A percentile compares a stretch with the other conserved stretches of the same genome.
These are phyloP conservation scores for Aureobasidium sp. DNA, from an alignment of 2,329 filamentous ascomycete species.

Conservation along the genomic window DNA sequence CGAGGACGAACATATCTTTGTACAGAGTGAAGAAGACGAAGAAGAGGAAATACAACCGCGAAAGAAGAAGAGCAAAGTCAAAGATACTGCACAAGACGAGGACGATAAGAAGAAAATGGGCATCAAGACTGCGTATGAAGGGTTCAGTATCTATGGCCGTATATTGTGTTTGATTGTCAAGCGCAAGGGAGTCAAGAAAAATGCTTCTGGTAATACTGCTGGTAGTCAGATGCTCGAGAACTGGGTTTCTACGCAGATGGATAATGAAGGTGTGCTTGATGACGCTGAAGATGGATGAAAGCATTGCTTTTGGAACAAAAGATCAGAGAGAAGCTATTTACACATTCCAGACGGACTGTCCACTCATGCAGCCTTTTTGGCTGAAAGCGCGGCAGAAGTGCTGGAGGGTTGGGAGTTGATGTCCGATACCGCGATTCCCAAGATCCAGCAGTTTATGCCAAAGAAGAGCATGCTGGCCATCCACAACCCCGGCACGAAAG, in stretches of 20 bases:
- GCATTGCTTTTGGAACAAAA: not conserved
- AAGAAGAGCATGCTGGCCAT: conserved; percentile 71
- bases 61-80: conserved; percentile 21
- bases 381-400: not conserved
- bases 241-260: conserved; percentile 33
- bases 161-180: conserved; percentile 87
- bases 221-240: conserved; percentile 35
- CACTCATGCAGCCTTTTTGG: not conserved
- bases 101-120: conserved; percentile 88
- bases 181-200: conserved; percentile 50
- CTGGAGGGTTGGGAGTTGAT: conserved; percentile 27
- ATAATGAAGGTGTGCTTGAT: conserved; percentile 25
- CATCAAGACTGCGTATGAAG: conserved; percentile 83
- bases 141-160: conserved; percentile 90
- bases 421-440: conserved; percentile 73
- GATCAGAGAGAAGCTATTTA: not conserved
- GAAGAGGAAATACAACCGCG: conserved; percentile 27
- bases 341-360: not conserved
- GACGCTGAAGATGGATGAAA: conserved; percentile 25
- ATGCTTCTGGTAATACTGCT: conserved; percentile 19
- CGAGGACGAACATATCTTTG: conserved; percentile 29
- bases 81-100: conserved; percentile 19
- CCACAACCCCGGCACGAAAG: conserved; percentile 82
- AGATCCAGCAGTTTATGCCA: conserved; percentile 75
- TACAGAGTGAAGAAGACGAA: conserved; percentile 31